phyloP scores from a whole-genome alignment of 2,329 filamentous ascomycete species.

The Leptographium galeiforme region DNA sequence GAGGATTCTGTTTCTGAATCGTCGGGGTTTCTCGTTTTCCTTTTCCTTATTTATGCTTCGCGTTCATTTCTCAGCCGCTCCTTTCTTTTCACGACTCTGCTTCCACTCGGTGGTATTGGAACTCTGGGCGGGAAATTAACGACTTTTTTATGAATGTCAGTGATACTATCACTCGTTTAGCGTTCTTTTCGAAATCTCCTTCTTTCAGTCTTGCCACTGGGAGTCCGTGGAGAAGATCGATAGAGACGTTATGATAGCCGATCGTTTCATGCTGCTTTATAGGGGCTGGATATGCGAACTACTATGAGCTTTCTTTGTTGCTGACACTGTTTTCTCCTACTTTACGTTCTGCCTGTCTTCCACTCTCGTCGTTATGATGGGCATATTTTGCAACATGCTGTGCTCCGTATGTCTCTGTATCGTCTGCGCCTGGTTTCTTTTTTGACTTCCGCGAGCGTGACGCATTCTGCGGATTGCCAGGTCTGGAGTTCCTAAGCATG shows the following conservation, averaged over 20 bases:
- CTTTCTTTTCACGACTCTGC: conserved; percentile 1
- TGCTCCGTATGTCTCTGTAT: background rate
- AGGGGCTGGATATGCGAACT: conserved; percentile 5
- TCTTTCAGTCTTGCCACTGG: background rate
- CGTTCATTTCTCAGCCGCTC: conserved; percentile 1
- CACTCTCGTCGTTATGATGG: background rate
- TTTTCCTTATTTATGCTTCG: conserved; percentile 1
- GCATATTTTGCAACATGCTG: background rate
- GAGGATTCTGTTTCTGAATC: conserved; percentile 4
- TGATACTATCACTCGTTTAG: background rate
- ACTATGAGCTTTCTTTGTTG: conserved; percentile 1
- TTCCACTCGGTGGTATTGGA: conserved; percentile 2
- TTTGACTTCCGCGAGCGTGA: background rate
- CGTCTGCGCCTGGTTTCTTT: background rate
- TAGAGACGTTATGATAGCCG: conserved; percentile 4
- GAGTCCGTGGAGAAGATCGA: conserved; percentile 5
- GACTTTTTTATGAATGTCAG: conserved; percentile 7
- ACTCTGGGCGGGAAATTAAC: conserved; percentile 3
- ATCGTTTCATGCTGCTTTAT: conserved; percentile 5
- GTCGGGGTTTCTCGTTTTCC: conserved; percentile 3
- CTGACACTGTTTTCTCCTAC: background rate
- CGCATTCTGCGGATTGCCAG: background rate
- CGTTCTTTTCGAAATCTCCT: conserved; percentile 2
- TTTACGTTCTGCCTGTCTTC: background rate
- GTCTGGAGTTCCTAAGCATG: background rate